Base-by-base conservation (phyloP, 371 early-diverging fungal genomes). In the Dinochytrium kinnereticum region DNA sequence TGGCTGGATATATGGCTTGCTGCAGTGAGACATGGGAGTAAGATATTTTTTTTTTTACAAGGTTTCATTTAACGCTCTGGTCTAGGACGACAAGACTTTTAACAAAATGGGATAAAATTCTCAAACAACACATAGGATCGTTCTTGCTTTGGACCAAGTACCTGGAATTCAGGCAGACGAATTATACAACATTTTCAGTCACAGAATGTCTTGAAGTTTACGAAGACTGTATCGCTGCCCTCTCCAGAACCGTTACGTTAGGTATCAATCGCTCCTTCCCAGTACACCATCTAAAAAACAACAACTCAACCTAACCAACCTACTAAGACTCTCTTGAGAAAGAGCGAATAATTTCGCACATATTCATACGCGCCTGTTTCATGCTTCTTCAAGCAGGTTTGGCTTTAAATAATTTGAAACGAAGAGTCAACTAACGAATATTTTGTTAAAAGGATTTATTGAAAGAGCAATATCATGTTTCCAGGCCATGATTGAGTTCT, bases 401-500 rank as follows among this genome's bases (percentile, higher is more conserved):
- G 7, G 5, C 3, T 34, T 13, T 61, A 7, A 34, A 7, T n/a
- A n/a, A n/a, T n/a, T n/a, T n/a, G n/a, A n/a, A n/a, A n/a, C n/a
- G n/a, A n/a, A n/a, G n/a, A n/a, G n/a, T n/a, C n/a, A 53, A 53
- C 5, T 26, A 21, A 53, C 26, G 55, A 7, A 53, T 5, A 53
- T 61, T 61, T 33, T 26, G 36, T 10, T 24, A 21, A 31, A 31
- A 61, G 61, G 93, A 0, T 93, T 91, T 69, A 82, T 83, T 19
- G 95, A 95, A 77, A 83, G 88, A 21, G 91, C 93, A 0, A 85
- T 91, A 65, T 89, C 86, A 0, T 75, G 82, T 5, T 78, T 88
- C 33, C 95, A 95, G 73, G 94, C 92, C 0, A 71, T 90, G 38
- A 84, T 93, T 3, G 95, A 95, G 77, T 87, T 93, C 53, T 80